A percentile compares a stretch with the other conserved stretches of the same genome.
These are phyloP conservation scores for Nepenthes mirabilis DNA, from an alignment of 148 eudicot genomes.

Conservation along the genomic window DNA sequence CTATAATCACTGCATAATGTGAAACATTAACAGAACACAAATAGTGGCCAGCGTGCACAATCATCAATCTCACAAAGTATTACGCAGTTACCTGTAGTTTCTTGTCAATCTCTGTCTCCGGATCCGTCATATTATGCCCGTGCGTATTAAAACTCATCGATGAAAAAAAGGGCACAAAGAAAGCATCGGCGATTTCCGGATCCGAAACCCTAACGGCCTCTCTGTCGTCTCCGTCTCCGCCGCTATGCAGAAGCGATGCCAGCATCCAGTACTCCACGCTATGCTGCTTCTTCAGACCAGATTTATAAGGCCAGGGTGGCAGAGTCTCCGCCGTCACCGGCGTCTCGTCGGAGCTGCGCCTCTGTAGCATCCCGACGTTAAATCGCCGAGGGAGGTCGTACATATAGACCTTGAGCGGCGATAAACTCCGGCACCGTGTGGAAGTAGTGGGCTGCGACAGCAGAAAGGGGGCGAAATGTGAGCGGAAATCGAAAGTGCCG, in stretches of 20 bases:
- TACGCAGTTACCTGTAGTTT: slow-evolving; percentile 62
- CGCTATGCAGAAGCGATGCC: slow-evolving; percentile 52
- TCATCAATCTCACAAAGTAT: background rate
- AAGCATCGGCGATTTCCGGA: slow-evolving; percentile 77
- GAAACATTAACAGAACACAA: background rate
- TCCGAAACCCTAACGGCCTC: slow-evolving; percentile 75
- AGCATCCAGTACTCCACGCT: slow-evolving; percentile 85
- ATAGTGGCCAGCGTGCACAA: background rate
- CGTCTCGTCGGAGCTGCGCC: slow-evolving; percentile 10
- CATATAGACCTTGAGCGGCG: slow-evolving; percentile 60
- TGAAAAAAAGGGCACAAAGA: slow-evolving; percentile 87
- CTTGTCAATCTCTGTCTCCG: slow-evolving; percentile 44
- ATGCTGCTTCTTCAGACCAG: slow-evolving; percentile 58
- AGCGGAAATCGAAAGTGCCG: slow-evolving; percentile 28
- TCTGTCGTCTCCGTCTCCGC: slow-evolving; percentile 9
- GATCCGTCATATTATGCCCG: slow-evolving; percentile 75
- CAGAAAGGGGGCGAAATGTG: slow-evolving; percentile 27
- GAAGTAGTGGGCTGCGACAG: slow-evolving; percentile 7
- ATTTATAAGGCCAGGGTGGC: slow-evolving; percentile 51
- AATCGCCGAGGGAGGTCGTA: slow-evolving; percentile 65
- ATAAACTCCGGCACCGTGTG: slow-evolving; percentile 18
- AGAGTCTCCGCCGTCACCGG: slow-evolving; percentile 33
- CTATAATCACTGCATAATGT: background rate
- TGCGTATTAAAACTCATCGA: slow-evolving; percentile 73
- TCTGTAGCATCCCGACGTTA: slow-evolving; percentile 48